A percentile compares a stretch with the other conserved stretches of the same genome.
These are phyloP conservation scores for Coemansia sp. DNA, from an alignment of 192 early-diverging fungal species.

Conservation along the genomic window DNA sequence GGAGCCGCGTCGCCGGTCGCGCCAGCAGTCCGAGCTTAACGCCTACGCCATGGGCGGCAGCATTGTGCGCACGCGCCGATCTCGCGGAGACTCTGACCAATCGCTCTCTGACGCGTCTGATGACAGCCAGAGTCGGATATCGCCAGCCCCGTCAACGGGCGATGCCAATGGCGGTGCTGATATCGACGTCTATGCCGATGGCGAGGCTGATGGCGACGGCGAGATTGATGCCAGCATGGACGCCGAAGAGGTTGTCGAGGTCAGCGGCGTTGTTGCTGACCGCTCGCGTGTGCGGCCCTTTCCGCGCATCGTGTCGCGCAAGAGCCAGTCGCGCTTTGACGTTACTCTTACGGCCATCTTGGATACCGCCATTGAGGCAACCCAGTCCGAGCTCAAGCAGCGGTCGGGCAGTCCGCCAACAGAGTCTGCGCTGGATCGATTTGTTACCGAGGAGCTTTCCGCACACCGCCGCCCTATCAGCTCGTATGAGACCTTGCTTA, in stretches of 20 bases:
- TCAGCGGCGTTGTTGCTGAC: constrained; percentile 34
- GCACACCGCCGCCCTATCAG: constrained; percentile 35
- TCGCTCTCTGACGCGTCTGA: neutral
- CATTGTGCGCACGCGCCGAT: constrained; percentile 46
- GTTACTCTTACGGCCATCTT: constrained; percentile 43
- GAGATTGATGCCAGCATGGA: constrained; percentile 13
- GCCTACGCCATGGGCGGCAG: constrained; percentile 49
- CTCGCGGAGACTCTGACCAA: constrained; percentile 12
- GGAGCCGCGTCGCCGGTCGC: constrained; percentile 34
- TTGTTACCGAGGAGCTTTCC: constrained; percentile 21
- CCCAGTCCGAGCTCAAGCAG: neutral
- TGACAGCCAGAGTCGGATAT: neutral
- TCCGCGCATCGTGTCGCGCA: constrained; percentile 46
- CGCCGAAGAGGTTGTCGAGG: constrained; percentile 48
- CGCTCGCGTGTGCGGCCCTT: constrained; percentile 5
- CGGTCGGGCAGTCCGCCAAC: constrained; percentile 16
- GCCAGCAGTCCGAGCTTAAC: constrained; percentile 28
- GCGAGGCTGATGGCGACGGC: neutral
- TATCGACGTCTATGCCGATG: constrained; percentile 11
- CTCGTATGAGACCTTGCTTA: constrained; percentile 45
- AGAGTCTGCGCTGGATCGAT: constrained; percentile 49
- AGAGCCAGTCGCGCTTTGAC: constrained; percentile 51
- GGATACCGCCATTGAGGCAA: constrained; percentile 5
- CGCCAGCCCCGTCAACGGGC: neutral
- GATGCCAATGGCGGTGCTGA: constrained; percentile 11